Base-by-base conservation (phyloP, 202 grass and related monocot genomes). In the Panicum virgatum region DNA sequence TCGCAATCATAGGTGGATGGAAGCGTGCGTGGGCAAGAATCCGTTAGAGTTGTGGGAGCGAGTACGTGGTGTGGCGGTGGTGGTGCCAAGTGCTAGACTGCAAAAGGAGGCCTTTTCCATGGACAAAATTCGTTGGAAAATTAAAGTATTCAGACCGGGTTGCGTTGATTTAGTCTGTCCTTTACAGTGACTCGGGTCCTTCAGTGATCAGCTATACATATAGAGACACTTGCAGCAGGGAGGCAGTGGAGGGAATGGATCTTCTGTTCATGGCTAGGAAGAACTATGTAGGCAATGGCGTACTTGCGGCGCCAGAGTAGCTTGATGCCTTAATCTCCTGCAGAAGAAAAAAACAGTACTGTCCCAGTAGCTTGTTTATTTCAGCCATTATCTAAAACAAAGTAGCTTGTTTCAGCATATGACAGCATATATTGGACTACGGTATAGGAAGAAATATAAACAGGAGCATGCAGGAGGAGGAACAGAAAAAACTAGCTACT, bases 31-130 rank as follows among this genome's bases (percentile, higher is more conserved):
- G 40, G 3, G 58, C 59, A 75, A 54, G 26, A 12, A 65, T 11
- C 57, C 69, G 48, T 50, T 52, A 50, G 80, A 40, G 36, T 30
- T 20, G 27, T 50, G n/a, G 32, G 30, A 30, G 30, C 30, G 2
- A 65, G 12, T 86, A 18, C 4, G 26, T 27, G 15, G 43, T 26
- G 59, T 39, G 69, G 59, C 36, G 46, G 76, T 50, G 40, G 39
- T n/a, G 74, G 57, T 47, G 36, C 26, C 75, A 42, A 50, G 66
- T 73, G 80, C 50, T 79, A 52, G 26, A 66, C 74, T 84, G 68
- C 68, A 69, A 72, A 60, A 85, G 78, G 30, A 34, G 20, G 51
- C 47, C 66, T 73, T 86, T 89, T 50, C 39, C 38, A 54, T 65
- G 6, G 65, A 30, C 8, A 75, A 60, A 30, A 76, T 54, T 56